Evolutionary conservation across 208 protist genomes (phyloP).

Genomic region (Leishmania lainsoni): DNA sequence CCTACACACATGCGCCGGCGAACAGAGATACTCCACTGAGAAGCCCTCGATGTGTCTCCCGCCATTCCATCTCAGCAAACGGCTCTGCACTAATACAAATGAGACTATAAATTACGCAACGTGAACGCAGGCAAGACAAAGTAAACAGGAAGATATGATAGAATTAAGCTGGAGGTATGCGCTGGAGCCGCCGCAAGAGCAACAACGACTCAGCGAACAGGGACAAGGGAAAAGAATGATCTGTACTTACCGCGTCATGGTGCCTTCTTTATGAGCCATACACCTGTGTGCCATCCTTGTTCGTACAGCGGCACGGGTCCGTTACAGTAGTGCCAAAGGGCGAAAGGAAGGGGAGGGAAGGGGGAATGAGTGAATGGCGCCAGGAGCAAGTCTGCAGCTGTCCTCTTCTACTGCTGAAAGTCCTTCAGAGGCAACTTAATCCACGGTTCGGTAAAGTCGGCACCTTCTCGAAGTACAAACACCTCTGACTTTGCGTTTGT

Average conservation of each 20-base stretch:
- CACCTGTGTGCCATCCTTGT: not conserved
- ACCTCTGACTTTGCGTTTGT: slow-evolving; percentile 72
- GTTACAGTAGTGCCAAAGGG: not conserved
- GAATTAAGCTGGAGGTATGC: not conserved
- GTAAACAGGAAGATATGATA: not conserved
- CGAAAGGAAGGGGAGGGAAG: not conserved
- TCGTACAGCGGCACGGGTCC: too few species aligned
- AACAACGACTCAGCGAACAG: not conserved
- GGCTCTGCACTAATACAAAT: not conserved
- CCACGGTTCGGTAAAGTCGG: slow-evolving; percentile 82
- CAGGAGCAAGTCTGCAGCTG: slow-evolving; percentile 2
- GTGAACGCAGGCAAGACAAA: not conserved
- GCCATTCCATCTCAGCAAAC: not conserved
- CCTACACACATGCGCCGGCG: not conserved
- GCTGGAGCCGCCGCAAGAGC: not conserved
- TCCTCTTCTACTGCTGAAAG: slow-evolving; percentile 37
- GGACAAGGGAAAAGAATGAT: not conserved
- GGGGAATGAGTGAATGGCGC: not conserved
- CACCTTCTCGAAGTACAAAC: slow-evolving; percentile 69
- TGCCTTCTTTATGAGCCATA: not conserved
- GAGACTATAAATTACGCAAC: not conserved
- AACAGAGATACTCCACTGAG: not conserved
- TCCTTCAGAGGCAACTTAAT: slow-evolving; percentile 70
- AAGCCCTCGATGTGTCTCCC: not conserved
- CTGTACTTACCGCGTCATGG: not conserved